A percentile compares a stretch with the other conserved stretches of the same genome.
Evolutionary conservation across 2,329 filamentous ascomycete genomes (phyloP).

Genomic region (Aspergillus felis): DNA sequence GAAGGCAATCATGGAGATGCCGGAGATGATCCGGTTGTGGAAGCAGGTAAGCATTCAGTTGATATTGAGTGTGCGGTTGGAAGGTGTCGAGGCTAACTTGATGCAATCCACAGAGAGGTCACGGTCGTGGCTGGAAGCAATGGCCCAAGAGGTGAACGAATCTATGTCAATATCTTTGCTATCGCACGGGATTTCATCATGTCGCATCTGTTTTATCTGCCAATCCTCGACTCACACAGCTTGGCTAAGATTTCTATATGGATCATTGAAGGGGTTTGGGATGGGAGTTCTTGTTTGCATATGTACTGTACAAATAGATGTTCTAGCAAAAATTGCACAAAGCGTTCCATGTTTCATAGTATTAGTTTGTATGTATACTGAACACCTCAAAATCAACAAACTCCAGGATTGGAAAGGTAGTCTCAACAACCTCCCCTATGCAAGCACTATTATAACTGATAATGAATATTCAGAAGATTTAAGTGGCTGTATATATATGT

Average conservation of each 20-base stretch:
- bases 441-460: neutral
- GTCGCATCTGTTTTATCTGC: slow-evolving; percentile 13
- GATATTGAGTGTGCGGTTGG: neutral
- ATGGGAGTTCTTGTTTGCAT: slow-evolving; percentile 12
- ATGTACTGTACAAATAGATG: slow-evolving; percentile 20
- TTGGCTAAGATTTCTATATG: slow-evolving; percentile 5
- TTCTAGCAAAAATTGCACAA: slow-evolving; percentile 1
- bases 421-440: neutral
- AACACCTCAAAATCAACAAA: neutral
- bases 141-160: slow-evolving; percentile 55
- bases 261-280: slow-evolving; percentile 12
- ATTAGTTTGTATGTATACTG: neutral
- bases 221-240: slow-evolving; percentile 4
- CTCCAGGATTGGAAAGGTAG: neutral
- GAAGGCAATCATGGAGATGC: slow-evolving; percentile 93
- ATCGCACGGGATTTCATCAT: slow-evolving; percentile 8
- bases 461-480: neutral
- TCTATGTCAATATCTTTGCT: neutral
- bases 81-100: slow-evolving; percentile 31
- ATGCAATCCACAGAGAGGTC: slow-evolving; percentile 53
- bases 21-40: slow-evolving; percentile 85
- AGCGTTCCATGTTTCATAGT: neutral
- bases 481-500: too few species aligned
- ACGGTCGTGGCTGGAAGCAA: slow-evolving; percentile 71
- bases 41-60: slow-evolving; percentile 65